A percentile compares a stretch with the other conserved stretches of the same genome.
Conservation (phyloP, 2,329 filamentous ascomycete genomes). For the Dendrostoma leiphaemia region DNA sequence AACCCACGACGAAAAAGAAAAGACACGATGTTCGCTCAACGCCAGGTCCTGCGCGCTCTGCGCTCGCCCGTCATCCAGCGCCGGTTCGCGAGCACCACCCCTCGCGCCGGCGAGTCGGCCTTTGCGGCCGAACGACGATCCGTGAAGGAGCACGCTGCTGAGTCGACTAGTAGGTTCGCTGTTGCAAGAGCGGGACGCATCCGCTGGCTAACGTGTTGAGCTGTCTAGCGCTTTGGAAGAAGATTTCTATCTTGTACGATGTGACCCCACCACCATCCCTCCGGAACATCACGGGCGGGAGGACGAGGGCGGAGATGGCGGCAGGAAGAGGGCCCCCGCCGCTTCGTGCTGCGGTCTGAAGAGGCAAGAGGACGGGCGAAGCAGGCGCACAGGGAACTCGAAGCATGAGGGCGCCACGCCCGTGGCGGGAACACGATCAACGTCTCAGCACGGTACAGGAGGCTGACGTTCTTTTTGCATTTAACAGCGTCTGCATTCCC, state of each 20-base stretch:
- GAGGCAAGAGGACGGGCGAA: not conserved
- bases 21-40: conserved; percentile 64
- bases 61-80: conserved; percentile 62
- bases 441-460: not conserved
- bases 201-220: conserved; percentile 31
- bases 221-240: conserved; percentile 81
- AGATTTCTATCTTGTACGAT: conserved; percentile 92
- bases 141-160: conserved; percentile 85
- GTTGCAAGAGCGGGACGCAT: not conserved
- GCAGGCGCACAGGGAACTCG: too few species aligned
- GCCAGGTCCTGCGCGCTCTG: conserved; percentile 58
- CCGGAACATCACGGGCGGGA: too few species aligned
- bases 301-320: too few species aligned
- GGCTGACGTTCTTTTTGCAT: conserved; percentile 2
- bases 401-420: too few species aligned
- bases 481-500: conserved; percentile 69
- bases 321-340: not conserved
- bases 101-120: conserved; percentile 69
- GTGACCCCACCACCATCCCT: conserved; percentile 10
- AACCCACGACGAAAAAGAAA: too few species aligned
- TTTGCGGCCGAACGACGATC: conserved; percentile 91
- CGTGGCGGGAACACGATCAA: too few species aligned
- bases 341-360: not conserved
- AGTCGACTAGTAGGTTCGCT: conserved; percentile 70
- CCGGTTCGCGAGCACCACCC: conserved; percentile 63